phyloP scores from a whole-genome alignment of 495 filamentous ascomycete genomes.

The Saxophila tyrrhenica region DNA sequence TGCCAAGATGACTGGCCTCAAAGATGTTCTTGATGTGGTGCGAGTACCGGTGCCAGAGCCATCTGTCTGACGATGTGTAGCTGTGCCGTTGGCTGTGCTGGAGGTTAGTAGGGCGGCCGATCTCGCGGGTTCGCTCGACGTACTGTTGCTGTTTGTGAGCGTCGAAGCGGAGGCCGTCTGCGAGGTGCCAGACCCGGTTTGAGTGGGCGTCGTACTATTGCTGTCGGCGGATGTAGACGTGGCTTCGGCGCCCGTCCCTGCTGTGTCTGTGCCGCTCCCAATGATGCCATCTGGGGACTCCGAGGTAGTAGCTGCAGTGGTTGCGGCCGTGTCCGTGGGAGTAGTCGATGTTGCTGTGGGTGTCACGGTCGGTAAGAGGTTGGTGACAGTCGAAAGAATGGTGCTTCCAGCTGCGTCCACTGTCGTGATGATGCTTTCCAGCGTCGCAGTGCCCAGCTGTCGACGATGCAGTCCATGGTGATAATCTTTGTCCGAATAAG shows the following conservation, averaged over 20 bases:
- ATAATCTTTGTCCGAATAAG: not conserved
- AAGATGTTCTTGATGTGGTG: not conserved
- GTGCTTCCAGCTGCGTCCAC: not conserved
- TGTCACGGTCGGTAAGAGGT: not conserved
- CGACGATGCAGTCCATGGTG: slow-evolving; percentile 3
- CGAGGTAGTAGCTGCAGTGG: not conserved
- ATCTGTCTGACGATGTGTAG: not conserved
- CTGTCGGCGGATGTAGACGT: not conserved
- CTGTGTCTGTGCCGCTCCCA: not conserved
- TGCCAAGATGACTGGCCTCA: not conserved
- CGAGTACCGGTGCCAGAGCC: not conserved
- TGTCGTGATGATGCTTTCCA: not conserved
- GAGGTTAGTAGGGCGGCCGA: slow-evolving; percentile 3
- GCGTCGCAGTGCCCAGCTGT: not conserved
- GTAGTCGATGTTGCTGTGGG: not conserved
- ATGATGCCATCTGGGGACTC: not conserved
- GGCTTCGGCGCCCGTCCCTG: not conserved
- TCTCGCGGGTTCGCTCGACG: not conserved
- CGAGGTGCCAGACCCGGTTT: not conserved
- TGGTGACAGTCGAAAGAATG: not conserved
- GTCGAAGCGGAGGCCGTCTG: not conserved
- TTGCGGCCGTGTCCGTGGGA: not conserved
- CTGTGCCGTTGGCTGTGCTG: not conserved
- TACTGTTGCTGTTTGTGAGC: not conserved
- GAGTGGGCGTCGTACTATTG: not conserved